Evolutionary conservation across 768 basidiomycete species (phyloP), one percentile per base, ranked within the genome.

Genomic region (Paxillus involutus): DNA sequence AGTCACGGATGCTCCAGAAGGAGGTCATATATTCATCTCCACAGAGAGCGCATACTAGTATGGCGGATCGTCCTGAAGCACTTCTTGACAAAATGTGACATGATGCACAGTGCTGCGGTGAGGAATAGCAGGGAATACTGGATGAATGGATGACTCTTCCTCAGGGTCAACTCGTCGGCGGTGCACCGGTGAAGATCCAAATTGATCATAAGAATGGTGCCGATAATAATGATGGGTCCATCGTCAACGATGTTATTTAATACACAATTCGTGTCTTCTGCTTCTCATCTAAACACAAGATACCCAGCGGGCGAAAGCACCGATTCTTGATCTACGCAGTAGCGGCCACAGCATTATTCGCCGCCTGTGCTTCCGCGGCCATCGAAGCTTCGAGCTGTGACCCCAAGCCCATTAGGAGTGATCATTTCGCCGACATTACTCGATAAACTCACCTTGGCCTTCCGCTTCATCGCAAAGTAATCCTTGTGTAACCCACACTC

Each of bases 401-500:
- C 3, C 8, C 26, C 26, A 26, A 5, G 26, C 26, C 44, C 19
- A n/a, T 43, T 13, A 44, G 24, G 3, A 29, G n/a, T 17, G 6
- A 44, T 29, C 14, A 3, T 24, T 29, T 16, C 13, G 6, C 19
- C 26, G 2, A 44, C 5, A 29, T 29, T 17, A 10, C 35, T 35
- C 32, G 41, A 44, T n/a, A 10, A 30, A 17, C 51, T 13, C 35
- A 67, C 67, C 64, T 79, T 77, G 2, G 79, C 81, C 48, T 80
- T 79, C 3, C 72, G 72, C 62, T 85, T 87, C 82, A 91, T 82
- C 60, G 79, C 75, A 65, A 88, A 94, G 68, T 91, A 96, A 63
- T 98, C 92, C 70, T 87, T 83, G 71, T 99, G 96, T 57, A 99
- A 69, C 3, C 97, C 97, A 70, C 97, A 98, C 71, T 98, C 96